Evolutionary conservation across 257 asterid genomes (phyloP).

Genomic region (Solanum pinnatisectum): DNA sequence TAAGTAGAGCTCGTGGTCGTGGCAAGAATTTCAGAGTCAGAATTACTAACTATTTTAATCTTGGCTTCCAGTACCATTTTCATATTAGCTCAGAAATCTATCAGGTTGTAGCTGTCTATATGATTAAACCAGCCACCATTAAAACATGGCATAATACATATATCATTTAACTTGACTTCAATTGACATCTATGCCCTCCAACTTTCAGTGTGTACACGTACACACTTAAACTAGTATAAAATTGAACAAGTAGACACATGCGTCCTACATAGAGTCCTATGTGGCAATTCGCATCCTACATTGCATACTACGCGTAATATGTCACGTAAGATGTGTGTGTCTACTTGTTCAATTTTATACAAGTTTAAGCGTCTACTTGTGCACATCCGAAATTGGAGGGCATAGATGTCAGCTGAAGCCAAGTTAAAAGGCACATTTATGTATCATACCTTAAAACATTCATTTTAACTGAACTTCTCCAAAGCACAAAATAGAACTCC

Average conservation of each 20-base stretch:
- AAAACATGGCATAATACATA: not conserved
- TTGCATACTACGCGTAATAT: too few relatives aligned
- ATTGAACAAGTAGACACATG: not conserved
- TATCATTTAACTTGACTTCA: not conserved
- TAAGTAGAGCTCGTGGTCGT: not conserved
- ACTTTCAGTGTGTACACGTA: accelerated
- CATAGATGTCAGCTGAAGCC: too few relatives aligned
- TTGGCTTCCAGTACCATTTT: not conserved
- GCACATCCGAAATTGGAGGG: not conserved
- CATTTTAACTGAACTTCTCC: not conserved
- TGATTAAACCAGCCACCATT: not conserved
- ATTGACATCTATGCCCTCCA: not conserved
- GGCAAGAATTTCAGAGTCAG: not conserved
- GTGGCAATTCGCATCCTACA: too few relatives aligned
- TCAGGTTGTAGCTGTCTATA: not conserved
- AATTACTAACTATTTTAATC: not conserved
- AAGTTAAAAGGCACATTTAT: too few relatives aligned
- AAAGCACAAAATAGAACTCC: not conserved
- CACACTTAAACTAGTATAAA: too few relatives aligned
- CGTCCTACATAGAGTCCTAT: too few relatives aligned
- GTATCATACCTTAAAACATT: too few relatives aligned
- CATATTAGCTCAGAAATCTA: not conserved
- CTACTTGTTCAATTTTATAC: too few relatives aligned
- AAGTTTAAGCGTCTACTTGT: too few relatives aligned
- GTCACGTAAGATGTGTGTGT: too few relatives aligned